A percentile compares a stretch with the other conserved stretches of the same genome.
Evolutionary conservation across 805 yeast genomes (phyloP).

Genomic region (Maudiozyma bulderi): DNA sequence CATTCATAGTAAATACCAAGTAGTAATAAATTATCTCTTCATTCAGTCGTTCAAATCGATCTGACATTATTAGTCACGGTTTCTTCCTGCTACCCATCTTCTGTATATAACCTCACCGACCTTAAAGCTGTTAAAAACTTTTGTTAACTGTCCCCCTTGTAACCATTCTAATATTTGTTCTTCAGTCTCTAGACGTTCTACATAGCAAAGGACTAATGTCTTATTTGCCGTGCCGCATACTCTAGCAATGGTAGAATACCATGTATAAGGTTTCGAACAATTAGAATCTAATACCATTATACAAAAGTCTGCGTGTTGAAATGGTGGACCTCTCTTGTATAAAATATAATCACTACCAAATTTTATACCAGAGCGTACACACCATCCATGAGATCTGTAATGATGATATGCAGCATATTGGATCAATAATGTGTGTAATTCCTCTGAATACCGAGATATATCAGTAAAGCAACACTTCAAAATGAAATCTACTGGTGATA

Average conservation of each 20-base stretch:
- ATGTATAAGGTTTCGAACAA: constrained; percentile 37
- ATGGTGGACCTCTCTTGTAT: constrained; percentile 90
- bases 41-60: too few species aligned
- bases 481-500: constrained; percentile 16
- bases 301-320: constrained; percentile 86
- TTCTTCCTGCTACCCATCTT: constrained; percentile 81
- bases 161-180: constrained; percentile 21
- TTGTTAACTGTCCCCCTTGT: constrained; percentile 10
- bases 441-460: constrained; percentile 1
- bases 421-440: constrained; percentile 36
- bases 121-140: constrained; percentile 33
- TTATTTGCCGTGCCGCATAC: constrained; percentile 85
- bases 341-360: constrained; percentile 82
- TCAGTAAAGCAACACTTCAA: neutral
- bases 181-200: constrained; percentile 41
- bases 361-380: constrained; percentile 83
- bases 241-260: constrained; percentile 62
- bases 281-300: constrained; percentile 31
- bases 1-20: too few species aligned
- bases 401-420: constrained; percentile 75
- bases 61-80: constrained; percentile 41
- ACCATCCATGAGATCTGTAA: constrained; percentile 86
- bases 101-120: constrained; percentile 60
- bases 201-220: constrained; percentile 58
- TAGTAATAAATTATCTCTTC: too few species aligned